Evolutionary conservation across 140 eudicot species (phyloP), one percentile per base, ranked within the genome.

Genomic region (Senecio squalidus): DNA sequence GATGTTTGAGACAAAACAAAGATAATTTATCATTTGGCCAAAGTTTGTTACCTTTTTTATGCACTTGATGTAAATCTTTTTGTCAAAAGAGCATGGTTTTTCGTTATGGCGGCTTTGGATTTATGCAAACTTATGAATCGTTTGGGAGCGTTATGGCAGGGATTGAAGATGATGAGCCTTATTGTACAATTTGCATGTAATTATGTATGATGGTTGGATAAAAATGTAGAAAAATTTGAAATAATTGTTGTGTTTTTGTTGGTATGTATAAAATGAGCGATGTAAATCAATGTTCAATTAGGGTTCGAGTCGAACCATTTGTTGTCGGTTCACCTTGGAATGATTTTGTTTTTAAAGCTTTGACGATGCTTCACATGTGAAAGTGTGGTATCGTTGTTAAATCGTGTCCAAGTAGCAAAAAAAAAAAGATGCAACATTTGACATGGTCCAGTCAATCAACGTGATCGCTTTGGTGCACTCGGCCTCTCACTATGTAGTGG

Each of bases 241-340:
- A 53, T 51, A 40, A 38, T 38, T 52, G 43, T 55, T 53, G 43
- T 69, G 41, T 33, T 26, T 43, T 54, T 45, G 50, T 70, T 70
- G 76, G 51, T 43, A 28, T 62, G 70, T 70, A 39, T 2, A 67
- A 41, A 43, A 30, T 70, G 64, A 55, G 56, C 40, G 70, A 53
- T 70, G 70, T 62, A 70, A 61, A 70, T 70, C 43, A 24, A 38
- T 61, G 51, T 9, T 30, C 43, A 53, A 70, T 41, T 70, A 30
- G 64, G 57, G 58, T 68, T 9, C 36, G 50, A 38, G 53, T 66
- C 9, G 22, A 66, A 66, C 44, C n/a, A 53, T 18, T 41, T 54
- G 14, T 50, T 52, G 52, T 17, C 5, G 56, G 9, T 26, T 15
- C 28, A 51, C 36, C 69, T 21, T 63, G 46, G 46, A 55, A 18